Base-by-base conservation (phyloP, 768 basidiomycete genomes). In the Trametopsis cervina region DNA sequence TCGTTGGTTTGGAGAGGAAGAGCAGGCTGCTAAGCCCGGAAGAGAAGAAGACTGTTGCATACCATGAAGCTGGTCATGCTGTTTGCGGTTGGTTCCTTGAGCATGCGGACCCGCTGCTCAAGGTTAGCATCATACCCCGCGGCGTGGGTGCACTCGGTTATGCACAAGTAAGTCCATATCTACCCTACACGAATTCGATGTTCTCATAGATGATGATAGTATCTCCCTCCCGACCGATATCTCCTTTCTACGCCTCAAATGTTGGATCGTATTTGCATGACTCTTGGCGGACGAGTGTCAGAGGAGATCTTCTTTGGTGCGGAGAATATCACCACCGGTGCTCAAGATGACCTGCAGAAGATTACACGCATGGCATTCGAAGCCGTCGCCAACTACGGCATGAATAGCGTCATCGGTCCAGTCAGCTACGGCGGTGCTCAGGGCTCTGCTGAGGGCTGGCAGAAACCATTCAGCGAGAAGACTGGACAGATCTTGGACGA, bases 81-180 rank as follows among this genome's bases (percentile, higher is more conserved):
- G 85, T 98, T 39, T 94, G 90, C 60, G 96, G 96, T 3, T 99
- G 96, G 96, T 97, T 89, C 76, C 71, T 99, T 56, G 92, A 98
- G 67, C 90, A 94, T 54, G 96, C 96, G 38, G 93, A 98, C 62
- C 95, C 95, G 29, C 69, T 98, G 41, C 78, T 97, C 54, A 97
- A 99, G 68, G 96, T 99, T 50, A 94, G 89, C 67, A 99, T 99
- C 65, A 97, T 99, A 53, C 96, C 96, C 36, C 81, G 94, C 56
- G 96, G 96, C 44, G 84, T 89, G 42, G 96, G 94, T 27, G 92
- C 94, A 20, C 73, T 99, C 35, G 95, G 95, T 40, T 99, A 98
- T 66, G 95, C 95, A 38, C 93, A 93, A 75, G 90, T 88, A 56
- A 57, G 54, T 25, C 39, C 45, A 46, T 26, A 45, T 45, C 37